phyloP scores from a whole-genome alignment of 306 rosid species.

The Vigna nakashimae region DNA sequence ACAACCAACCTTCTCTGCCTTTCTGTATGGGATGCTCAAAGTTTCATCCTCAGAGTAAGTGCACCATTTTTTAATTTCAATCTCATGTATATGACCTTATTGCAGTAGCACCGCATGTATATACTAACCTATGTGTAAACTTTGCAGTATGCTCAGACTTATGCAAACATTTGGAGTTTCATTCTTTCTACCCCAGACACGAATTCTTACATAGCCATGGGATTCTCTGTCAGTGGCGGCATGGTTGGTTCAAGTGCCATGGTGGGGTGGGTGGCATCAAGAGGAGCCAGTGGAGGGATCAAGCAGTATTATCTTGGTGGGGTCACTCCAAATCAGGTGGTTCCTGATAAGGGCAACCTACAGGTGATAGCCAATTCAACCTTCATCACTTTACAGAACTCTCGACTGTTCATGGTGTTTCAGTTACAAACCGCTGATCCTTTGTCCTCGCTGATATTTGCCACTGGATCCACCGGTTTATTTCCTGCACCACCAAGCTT shows the following conservation, averaged over 20 bases:
- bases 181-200: conserved; percentile 71
- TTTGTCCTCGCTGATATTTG: conserved; percentile 50
- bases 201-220: conserved; percentile 72
- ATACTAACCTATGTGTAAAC: conserved; percentile 2
- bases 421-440: conserved; percentile 58
- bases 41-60: conserved; percentile 78
- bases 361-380: conserved; percentile 52
- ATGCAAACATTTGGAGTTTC: conserved; percentile 70
- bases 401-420: conserved; percentile 61
- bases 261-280: conserved; percentile 75
- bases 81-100: neutral
- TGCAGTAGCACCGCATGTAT: neutral
- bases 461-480: conserved; percentile 63
- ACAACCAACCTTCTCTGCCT: conserved; percentile 65
- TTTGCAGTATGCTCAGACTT: conserved; percentile 60
- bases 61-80: conserved; percentile 15
- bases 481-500: conserved; percentile 64
- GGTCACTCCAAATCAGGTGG: conserved; percentile 55
- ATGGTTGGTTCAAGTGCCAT: conserved; percentile 84
- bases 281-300: conserved; percentile 49
- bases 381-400: conserved; percentile 53
- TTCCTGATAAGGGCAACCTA: conserved; percentile 64
- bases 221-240: conserved; percentile 64
- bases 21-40: conserved; percentile 72
- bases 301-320: conserved; percentile 74